These are phyloP conservation scores for Candida ovalis DNA, from an alignment of 805 yeast genomes.

Conservation along the genomic window DNA sequence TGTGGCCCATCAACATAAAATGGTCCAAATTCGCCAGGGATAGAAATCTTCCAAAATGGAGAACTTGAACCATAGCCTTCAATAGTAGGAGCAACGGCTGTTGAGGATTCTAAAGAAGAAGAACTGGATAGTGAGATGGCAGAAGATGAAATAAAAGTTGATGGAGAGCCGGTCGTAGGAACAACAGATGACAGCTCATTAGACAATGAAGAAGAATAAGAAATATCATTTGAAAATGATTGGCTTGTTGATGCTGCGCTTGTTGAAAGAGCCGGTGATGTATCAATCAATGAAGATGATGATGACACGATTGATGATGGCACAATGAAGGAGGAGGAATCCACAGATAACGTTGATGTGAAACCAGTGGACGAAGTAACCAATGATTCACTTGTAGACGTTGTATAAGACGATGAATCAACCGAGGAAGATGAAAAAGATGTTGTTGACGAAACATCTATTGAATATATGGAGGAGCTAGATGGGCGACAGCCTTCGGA, in stretches of 20 bases:
- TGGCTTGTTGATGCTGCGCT: background rate
- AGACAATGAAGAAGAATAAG: background rate
- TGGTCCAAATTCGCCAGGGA: background rate
- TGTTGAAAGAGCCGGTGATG: background rate
- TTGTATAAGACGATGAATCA: too few relatives aligned
- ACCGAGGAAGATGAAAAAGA: too few relatives aligned
- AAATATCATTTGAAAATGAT: background rate
- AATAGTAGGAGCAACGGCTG: background rate
- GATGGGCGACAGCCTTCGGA: too few relatives aligned
- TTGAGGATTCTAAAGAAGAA: background rate
- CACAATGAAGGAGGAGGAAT: background rate
- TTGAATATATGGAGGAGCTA: too few relatives aligned
- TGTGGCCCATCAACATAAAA: background rate
- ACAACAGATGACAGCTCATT: background rate
- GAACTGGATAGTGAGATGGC: background rate
- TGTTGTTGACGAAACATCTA: too few relatives aligned
- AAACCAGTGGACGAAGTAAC: background rate
- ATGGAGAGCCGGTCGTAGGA: background rate
- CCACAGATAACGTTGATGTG: background rate
- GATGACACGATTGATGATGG: background rate
- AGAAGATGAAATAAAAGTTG: background rate
- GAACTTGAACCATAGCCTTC: background rate
- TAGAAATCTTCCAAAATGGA: background rate
- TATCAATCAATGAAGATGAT: background rate
- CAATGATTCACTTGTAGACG: background rate